Percentiles rank a stretch among this genome's conserved stretches.
These are phyloP conservation scores for Aspergillus diversus DNA, from an alignment of 495 filamentous ascomycete species.

Conservation along the genomic window DNA sequence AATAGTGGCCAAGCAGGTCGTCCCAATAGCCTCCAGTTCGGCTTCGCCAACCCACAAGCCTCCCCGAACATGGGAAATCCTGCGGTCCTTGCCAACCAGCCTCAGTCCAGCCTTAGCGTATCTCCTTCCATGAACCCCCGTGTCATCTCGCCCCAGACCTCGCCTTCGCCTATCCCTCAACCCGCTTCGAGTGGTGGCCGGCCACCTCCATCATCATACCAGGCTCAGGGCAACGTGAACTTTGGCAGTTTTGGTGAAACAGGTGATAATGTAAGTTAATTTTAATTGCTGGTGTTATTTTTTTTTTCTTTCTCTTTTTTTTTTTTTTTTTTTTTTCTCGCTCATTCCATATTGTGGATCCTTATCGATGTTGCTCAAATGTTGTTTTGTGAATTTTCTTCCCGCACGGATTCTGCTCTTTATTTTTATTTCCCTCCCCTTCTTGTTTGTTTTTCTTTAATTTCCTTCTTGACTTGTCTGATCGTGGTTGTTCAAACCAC, in stretches of 20 bases:
- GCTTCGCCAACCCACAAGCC: conserved; percentile 63
- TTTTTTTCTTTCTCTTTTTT: conserved; percentile 5
- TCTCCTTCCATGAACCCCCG: conserved; percentile 67
- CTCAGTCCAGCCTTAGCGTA: conserved; percentile 60
- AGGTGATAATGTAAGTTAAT: conserved; percentile 67
- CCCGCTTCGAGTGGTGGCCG: conserved; percentile 83
- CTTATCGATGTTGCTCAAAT: not conserved
- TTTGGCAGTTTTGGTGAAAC: conserved; percentile 79
- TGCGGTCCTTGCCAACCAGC: conserved; percentile 51
- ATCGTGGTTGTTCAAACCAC: not conserved
- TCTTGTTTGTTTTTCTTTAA: conserved; percentile 6
- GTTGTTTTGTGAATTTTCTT: conserved; percentile 1
- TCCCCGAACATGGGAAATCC: conserved; percentile 68
- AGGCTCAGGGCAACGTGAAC: conserved; percentile 64
- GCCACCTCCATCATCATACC: conserved; percentile 70
- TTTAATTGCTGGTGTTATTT: conserved; percentile 4
- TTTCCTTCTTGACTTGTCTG: conserved; percentile 5
- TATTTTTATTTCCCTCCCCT: conserved; percentile 4
- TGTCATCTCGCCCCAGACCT: conserved; percentile 71
- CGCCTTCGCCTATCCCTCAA: conserved; percentile 88
- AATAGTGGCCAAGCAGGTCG: conserved; percentile 72
- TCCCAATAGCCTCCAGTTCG: conserved; percentile 74
- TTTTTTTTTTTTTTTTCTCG: conserved; percentile 3
- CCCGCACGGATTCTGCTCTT: not conserved
- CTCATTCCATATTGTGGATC: not conserved